Conservation (phyloP, 2,329 filamentous ascomycete species). For the Aureobasidium mangrovei region DNA sequence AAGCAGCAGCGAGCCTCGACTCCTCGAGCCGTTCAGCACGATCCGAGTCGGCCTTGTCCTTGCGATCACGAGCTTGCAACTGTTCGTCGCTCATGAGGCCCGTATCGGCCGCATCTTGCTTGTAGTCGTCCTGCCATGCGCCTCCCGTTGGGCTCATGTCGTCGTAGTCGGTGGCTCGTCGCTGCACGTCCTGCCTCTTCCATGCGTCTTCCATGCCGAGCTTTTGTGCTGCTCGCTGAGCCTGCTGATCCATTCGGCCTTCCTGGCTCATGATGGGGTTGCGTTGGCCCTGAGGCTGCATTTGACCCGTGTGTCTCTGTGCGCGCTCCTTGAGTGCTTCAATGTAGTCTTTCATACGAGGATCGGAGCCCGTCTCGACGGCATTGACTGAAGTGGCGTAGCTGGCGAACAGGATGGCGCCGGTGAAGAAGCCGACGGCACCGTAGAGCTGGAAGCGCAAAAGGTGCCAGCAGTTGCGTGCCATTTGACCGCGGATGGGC, state of each 20-base stretch:
- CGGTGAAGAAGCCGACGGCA: conserved; percentile 26
- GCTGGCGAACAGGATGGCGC: conserved; percentile 25
- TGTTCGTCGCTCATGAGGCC: conserved; percentile 26
- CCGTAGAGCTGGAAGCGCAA: conserved; percentile 24
- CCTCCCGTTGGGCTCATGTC: conserved; percentile 35
- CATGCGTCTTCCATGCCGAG: conserved; percentile 5
- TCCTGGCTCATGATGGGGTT: conserved; percentile 12
- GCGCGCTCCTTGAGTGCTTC: conserved; percentile 28
- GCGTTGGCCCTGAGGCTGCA: conserved; percentile 11
- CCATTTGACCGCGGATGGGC: conserved; percentile 26
- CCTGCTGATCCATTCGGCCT: conserved; percentile 15
- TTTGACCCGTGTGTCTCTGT: conserved; percentile 17
- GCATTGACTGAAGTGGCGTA: conserved; percentile 28
- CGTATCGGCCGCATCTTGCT: conserved; percentile 21
- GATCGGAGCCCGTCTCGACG: conserved; percentile 30
- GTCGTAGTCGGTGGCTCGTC: conserved; percentile 20
- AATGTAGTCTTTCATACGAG: conserved; percentile 32
- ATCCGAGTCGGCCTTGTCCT: conserved; percentile 14
- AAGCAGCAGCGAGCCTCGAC: neutral
- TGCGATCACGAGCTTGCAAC: conserved; percentile 18
- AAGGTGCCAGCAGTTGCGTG: conserved; percentile 26
- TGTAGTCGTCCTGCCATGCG: conserved; percentile 24
- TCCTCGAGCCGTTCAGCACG: neutral
- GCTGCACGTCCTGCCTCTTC: conserved; percentile 12
- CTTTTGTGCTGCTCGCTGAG: conserved; percentile 5